Evolutionary conservation across 176 grass and related monocot genomes (phyloP).

Genomic region (Saccharum officinarum): DNA sequence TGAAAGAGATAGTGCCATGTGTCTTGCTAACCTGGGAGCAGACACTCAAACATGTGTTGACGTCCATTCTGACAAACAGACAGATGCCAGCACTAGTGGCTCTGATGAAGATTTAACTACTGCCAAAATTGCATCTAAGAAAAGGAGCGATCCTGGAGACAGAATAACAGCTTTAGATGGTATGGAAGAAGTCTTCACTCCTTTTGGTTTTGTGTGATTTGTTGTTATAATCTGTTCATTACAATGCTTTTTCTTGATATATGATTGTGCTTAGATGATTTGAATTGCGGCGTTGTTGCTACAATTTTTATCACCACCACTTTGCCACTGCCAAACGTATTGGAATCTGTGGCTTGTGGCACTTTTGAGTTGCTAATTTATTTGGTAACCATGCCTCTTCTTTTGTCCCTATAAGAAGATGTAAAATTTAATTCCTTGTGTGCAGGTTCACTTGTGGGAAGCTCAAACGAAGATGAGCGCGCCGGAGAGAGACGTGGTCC

Average conservation of each 20-base stretch:
- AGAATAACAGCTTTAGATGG: background rate
- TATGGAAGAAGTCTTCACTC: background rate
- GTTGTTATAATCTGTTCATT: background rate
- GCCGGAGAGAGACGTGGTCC: conserved; percentile 2
- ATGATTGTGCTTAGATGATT: too few species aligned
- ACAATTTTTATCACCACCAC: background rate
- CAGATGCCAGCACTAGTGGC: background rate
- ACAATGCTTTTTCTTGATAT: background rate
- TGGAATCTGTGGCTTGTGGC: background rate
- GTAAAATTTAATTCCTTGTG: conserved; percentile 11
- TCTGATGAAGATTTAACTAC: background rate
- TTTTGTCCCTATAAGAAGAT: background rate
- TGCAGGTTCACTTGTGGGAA: conserved; percentile 46
- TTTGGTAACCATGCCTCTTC: background rate
- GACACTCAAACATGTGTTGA: background rate
- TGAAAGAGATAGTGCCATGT: conserved; percentile 11
- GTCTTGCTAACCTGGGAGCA: conserved; percentile 14
- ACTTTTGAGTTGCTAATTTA: conserved; percentile 8
- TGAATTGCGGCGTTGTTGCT: too few species aligned
- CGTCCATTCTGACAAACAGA: background rate
- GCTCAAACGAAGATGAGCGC: conserved; percentile 5
- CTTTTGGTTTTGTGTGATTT: conserved; percentile 16
- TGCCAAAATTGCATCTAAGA: background rate
- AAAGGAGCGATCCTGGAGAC: background rate
- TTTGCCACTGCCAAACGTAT: background rate